phyloP scores from a whole-genome alignment of 2,329 filamentous ascomycete genomes.

The Rosellinia necatrix region DNA sequence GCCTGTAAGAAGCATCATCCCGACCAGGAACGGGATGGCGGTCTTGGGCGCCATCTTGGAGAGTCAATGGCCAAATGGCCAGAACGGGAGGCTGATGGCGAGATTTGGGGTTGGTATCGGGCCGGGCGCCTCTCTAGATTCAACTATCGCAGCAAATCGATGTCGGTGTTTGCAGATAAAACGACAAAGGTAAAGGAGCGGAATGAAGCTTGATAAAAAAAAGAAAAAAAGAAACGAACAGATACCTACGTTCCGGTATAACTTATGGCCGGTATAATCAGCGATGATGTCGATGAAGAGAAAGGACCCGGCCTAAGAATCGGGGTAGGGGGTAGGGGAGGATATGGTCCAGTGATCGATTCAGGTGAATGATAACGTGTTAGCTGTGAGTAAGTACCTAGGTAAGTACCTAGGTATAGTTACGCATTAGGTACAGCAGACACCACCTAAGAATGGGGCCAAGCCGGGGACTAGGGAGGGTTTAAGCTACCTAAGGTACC shows the following conservation, averaged over 20 bases:
- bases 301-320: background rate
- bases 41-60: slow-evolving; percentile 69
- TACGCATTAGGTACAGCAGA: too few relatives aligned
- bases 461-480: too few relatives aligned
- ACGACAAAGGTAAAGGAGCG: background rate
- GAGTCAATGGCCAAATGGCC: slow-evolving; percentile 1
- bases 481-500: too few relatives aligned
- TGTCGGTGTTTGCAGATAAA: background rate
- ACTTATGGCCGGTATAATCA: background rate
- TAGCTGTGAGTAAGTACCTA: too few relatives aligned
- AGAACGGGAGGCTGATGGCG: background rate
- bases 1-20: slow-evolving; percentile 94
- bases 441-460: too few relatives aligned
- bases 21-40: slow-evolving; percentile 82
- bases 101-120: background rate
- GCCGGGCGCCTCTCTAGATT: too few relatives aligned
- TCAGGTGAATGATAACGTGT: too few relatives aligned
- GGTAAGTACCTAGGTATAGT: too few relatives aligned
- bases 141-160: background rate
- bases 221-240: too few relatives aligned
- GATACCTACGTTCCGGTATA: too few relatives aligned
- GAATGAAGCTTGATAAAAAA: background rate
- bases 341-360: too few relatives aligned
- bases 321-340: too few relatives aligned
- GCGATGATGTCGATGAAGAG: slow-evolving; percentile 7